Base-by-base conservation (phyloP, 2,329 filamentous ascomycete genomes). In the Colletotrichum trifolii region DNA sequence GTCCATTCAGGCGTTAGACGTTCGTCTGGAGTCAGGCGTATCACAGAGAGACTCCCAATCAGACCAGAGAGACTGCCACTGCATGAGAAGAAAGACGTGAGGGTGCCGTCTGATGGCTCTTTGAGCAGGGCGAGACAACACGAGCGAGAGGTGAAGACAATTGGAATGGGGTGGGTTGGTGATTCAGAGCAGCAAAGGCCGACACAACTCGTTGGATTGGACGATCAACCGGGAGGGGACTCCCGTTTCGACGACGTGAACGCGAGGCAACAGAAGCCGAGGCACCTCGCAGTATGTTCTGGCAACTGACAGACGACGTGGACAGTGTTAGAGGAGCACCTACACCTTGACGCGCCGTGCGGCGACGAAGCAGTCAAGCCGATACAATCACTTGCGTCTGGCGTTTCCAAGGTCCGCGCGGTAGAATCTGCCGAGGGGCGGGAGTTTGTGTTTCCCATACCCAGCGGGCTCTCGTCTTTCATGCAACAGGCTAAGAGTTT, bases 261-360 rank as follows among this genome's bases (percentile, higher is more conserved):
- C 56, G 62, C 62, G 62, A 65, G 47, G 25, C 6, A 47, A 12
- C 25, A 15, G 42, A 47, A 61, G 47, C 36, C 15, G 47, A 62
- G 40, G 52, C 25, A 4, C 17, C 25, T 25, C 25, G 25, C 25
- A 1, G 43, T 17, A 10, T 38, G 33, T 45, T 13, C 36, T 64
- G 25, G 8, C 13, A 35, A 45, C 15, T 48, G 50, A 56, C 61
- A 60, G 52, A 46, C 45, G 46, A 64, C 36, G 38, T 42, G n/a
- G 34, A 25, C 4, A 25, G 25, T 25, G 25, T 25, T 25, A 25
- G 25, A 25, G 25, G 25, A 25, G 25, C 56, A 62, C 52, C 36
- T 42, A 43, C 62, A 62, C 58, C 53, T 65, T 62, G 62, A 62
- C 62, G 52, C 46, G 58, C 62, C 58, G 62, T 65, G 62, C 58